Conservation (phyloP, 1,139 yeast species). For the Pneumocystis murina region DNA sequence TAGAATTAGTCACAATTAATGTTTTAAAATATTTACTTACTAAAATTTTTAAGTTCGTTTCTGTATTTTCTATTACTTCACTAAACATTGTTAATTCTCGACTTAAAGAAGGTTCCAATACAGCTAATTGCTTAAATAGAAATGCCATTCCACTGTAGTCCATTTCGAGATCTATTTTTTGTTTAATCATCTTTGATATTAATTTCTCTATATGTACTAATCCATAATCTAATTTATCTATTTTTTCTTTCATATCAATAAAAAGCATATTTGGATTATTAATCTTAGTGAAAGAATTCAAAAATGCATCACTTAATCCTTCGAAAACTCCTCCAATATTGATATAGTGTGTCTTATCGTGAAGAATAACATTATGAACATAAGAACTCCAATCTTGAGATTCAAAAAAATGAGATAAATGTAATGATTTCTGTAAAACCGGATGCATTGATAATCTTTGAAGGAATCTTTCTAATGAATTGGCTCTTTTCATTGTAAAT, state of each 20-base stretch:
- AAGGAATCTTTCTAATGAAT: slow-evolving; percentile 64
- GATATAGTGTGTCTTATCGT: slow-evolving; percentile 14
- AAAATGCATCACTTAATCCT: slow-evolving; percentile 64
- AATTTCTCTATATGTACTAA: slow-evolving; percentile 63
- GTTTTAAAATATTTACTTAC: slow-evolving; percentile 19
- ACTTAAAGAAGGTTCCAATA: slow-evolving; percentile 34
- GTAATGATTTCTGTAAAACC: slow-evolving; percentile 49
- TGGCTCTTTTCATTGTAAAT: slow-evolving; percentile 72
- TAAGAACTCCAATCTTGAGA: slow-evolving; percentile 74
- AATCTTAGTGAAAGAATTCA: slow-evolving; percentile 80
- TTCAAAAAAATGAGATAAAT: slow-evolving; percentile 63
- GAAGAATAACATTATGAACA: slow-evolving; percentile 36
- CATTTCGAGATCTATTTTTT: slow-evolving; percentile 53
- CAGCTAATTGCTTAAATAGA: slow-evolving; percentile 55
- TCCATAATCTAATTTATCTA: slow-evolving; percentile 74
- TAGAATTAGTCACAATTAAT: background rate
- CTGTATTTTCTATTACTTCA: slow-evolving; percentile 36
- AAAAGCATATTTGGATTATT: slow-evolving; percentile 66
- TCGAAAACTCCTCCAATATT: slow-evolving; percentile 34
- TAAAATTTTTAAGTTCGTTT: slow-evolving; percentile 29
- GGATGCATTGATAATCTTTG: slow-evolving; percentile 64
- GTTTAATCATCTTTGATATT: slow-evolving; percentile 55
- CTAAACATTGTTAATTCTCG: slow-evolving; percentile 41
- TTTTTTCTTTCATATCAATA: slow-evolving; percentile 64
- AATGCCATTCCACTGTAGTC: slow-evolving; percentile 61